Base-by-base conservation (phyloP, 495 filamentous ascomycete genomes). In the Neurospora cerealis region DNA sequence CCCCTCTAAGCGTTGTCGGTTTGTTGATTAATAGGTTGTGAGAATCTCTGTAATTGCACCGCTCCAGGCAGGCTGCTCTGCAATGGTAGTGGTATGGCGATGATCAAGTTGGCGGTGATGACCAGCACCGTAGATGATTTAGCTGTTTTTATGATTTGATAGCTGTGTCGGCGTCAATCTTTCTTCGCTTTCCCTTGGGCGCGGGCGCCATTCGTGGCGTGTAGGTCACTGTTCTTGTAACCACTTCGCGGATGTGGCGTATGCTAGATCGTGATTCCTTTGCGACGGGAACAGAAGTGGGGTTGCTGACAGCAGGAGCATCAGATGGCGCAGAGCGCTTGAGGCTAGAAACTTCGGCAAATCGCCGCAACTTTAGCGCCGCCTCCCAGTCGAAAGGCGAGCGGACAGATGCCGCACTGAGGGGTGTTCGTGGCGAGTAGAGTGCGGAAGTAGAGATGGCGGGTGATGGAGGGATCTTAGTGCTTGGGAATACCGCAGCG, bases 211-310 rank as follows among this genome's bases (percentile, higher is more conserved):
- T 90, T 72, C 85, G 77, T 69, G 90, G 90, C 36, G 89, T 91
- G 79, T 92, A 92, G 8, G 91, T 93, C 69, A 93, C 91, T 19
- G 91, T 93, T 71, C 92, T 85, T 40, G 91, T 93, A 54, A 93
- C 90, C 5, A 93, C 90, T 79, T 93, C 90, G 36, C 89, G 83
- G 71, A 92, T 87, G 69, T 88, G 86, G 41, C 86, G 83, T 73
- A 88, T 83, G 74, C 82, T 88, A 17, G 87, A 85, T 66, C 82
- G 77, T 9, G 85, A 81, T 15, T 87, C 80, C 75, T 86, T 87
- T 75, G 79, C 79, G 39, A 62, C 38, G n/a, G 70, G 72, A 41
- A 73, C 72, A 15, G 28, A n/a, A 5, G 54, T 69, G 37, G 66
- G 41, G 9, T 24, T 73, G 36, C 70, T 54, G 39, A 21, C 17